phyloP scores from a whole-genome alignment of 495 filamentous ascomycete species.

The Penicillium verhagenii region DNA sequence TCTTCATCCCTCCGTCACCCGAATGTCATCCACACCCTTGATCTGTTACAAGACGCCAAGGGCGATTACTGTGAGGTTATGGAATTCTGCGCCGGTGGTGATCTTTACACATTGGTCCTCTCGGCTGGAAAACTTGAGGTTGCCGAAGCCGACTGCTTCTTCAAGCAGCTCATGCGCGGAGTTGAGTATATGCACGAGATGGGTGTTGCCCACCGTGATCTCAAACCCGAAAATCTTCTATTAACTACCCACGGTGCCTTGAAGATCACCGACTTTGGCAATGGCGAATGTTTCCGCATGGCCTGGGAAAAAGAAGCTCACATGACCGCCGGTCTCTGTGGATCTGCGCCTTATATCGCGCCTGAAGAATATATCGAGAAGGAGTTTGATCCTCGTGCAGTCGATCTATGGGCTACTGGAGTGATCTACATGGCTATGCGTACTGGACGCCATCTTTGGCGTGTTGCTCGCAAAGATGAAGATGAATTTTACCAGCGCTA shows the following conservation, averaged over 20 bases:
- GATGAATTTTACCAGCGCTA: constrained; percentile 97
- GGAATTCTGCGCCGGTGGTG: constrained; percentile 97
- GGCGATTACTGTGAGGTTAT: constrained; percentile 99
- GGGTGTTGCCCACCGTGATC: constrained; percentile 95
- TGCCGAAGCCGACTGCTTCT: constrained; percentile 93
- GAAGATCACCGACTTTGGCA: constrained; percentile 99
- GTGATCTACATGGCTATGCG: constrained; percentile 99
- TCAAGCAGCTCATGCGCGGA: constrained; percentile 99
- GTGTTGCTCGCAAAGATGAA: constrained; percentile 90
- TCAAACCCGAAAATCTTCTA: constrained; percentile 96
- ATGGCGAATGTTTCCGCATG: constrained; percentile 99
- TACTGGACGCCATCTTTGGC: constrained; percentile 93
- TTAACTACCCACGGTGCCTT: constrained; percentile 90
- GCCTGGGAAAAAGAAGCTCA: constrained; percentile 98
- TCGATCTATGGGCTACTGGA: constrained; percentile 96
- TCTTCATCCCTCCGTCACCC: constrained; percentile 94
- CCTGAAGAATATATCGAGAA: constrained; percentile 93
- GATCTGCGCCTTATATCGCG: constrained; percentile 95
- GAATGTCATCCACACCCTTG: constrained; percentile 97
- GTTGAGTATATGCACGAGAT: constrained; percentile 99
- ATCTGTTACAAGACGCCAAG: constrained; percentile 92
- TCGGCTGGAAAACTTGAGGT: constrained; percentile 92
- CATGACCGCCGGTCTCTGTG: constrained; percentile 96
- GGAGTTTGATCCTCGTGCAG: constrained; percentile 95
- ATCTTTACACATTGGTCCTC: constrained; percentile 93